Percentiles rank a stretch among this genome's conserved stretches.
phyloP scores from a whole-genome alignment of 768 basidiomycete genomes.

The Fistulinella prunicolor region DNA sequence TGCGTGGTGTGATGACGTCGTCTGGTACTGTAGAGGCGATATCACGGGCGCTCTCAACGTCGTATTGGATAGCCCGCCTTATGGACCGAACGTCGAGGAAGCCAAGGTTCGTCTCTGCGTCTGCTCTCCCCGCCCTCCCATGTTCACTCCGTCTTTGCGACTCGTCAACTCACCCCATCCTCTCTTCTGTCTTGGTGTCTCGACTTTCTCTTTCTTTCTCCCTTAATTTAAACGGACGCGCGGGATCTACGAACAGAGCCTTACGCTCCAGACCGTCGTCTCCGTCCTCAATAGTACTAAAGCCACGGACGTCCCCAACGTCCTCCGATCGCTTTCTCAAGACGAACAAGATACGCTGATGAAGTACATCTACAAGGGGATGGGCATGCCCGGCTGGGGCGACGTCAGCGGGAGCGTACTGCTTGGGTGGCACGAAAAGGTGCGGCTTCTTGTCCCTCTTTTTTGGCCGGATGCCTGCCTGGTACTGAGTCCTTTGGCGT shows the following conservation, averaged over 20 bases:
- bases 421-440: slow-evolving; percentile 94
- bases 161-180: not conserved
- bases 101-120: slow-evolving; percentile 65
- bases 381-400: slow-evolving; percentile 62
- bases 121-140: slow-evolving; percentile 7
- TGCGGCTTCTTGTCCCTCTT: slow-evolving; percentile 28
- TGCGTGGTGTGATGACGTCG: too few species aligned
- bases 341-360: slow-evolving; percentile 88
- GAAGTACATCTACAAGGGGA: slow-evolving; percentile 99
- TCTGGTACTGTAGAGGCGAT: slow-evolving; percentile 61
- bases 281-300: slow-evolving; percentile 94
- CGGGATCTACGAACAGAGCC: slow-evolving; percentile 59
- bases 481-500: not conserved
- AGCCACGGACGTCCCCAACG: slow-evolving; percentile 74
- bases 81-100: slow-evolving; percentile 81
- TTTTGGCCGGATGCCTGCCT: not conserved
- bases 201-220: too few species aligned
- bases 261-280: slow-evolving; percentile 77
- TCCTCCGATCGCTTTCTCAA: slow-evolving; percentile 68
- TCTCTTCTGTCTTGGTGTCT: not conserved
- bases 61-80: slow-evolving; percentile 81
- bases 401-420: slow-evolving; percentile 66
- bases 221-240: too few species aligned
- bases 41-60: slow-evolving; percentile 65
- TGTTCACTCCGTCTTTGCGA: not conserved